Evolutionary conservation across 768 basidiomycete genomes (phyloP).

Genomic region (Boletus vinaceobasis): DNA sequence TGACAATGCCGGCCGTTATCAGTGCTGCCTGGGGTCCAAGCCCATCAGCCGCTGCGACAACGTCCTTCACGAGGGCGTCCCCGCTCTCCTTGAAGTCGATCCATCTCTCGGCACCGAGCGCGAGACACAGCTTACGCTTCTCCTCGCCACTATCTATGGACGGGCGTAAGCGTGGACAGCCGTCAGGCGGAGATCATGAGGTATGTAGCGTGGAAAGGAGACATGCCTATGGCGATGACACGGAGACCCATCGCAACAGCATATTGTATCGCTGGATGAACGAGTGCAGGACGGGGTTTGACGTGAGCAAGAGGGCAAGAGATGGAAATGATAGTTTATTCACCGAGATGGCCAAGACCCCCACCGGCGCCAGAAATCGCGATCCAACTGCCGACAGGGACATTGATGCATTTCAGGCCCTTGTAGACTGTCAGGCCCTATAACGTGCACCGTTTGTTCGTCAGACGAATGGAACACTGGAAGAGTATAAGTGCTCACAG

Average conservation of each 20-base stretch:
- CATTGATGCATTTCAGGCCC: conserved; percentile 38
- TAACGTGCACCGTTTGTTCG: not conserved
- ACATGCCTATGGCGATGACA: conserved; percentile 41
- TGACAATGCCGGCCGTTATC: conserved; percentile 20
- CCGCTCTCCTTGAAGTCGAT: conserved; percentile 45
- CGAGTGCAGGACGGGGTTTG: not conserved
- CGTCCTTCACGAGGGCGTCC: conserved; percentile 35
- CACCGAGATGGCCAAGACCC: conserved; percentile 43
- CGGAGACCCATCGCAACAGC: conserved; percentile 41
- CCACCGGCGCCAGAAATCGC: conserved; percentile 40
- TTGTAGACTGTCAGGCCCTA: conserved; percentile 45
- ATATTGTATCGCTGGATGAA: conserved; percentile 41
- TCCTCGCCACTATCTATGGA: conserved; percentile 40
- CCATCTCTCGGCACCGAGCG: conserved; percentile 41
- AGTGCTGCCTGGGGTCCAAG: conserved; percentile 41
- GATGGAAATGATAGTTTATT: not conserved
- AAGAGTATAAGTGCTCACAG: conserved; percentile 20
- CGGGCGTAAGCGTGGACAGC: not conserved
- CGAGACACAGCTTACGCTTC: conserved; percentile 36
- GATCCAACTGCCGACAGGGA: conserved; percentile 37
- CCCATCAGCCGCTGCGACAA: conserved; percentile 39
- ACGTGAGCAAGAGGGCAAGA: not conserved
- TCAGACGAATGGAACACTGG: not conserved
- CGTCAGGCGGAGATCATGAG: not conserved
- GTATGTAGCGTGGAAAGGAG: not conserved